A percentile compares a stretch with the other conserved stretches of the same genome.
Evolutionary conservation across 176 grass and related monocot species (phyloP).

Genomic region (Zizania latifolia): DNA sequence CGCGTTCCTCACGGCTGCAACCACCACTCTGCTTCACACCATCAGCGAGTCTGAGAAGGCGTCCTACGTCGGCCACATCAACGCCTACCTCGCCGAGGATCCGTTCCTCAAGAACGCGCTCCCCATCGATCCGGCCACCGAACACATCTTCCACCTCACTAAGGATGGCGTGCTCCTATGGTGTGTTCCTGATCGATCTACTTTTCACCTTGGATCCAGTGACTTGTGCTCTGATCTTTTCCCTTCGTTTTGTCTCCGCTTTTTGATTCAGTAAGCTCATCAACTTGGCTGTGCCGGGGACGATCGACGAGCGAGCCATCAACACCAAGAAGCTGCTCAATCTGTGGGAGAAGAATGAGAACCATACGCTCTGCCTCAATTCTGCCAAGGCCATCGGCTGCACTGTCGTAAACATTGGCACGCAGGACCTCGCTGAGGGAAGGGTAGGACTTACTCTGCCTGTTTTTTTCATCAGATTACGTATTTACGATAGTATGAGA

Average conservation of each 20-base stretch:
- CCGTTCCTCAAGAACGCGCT: slow-evolving; percentile 59
- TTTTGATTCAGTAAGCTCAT: slow-evolving; percentile 66
- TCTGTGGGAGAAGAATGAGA: slow-evolving; percentile 98
- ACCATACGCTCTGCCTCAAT: slow-evolving; percentile 91
- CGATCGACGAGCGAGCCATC: slow-evolving; percentile 87
- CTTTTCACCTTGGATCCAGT: not conserved
- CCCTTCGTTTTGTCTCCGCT: not conserved
- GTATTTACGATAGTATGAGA: not conserved
- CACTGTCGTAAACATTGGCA: slow-evolving; percentile 93
- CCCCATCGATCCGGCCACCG: slow-evolving; percentile 67
- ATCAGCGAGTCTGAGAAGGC: slow-evolving; percentile 96
- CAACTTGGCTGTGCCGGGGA: slow-evolving; percentile 87
- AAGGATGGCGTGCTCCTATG: slow-evolving; percentile 94
- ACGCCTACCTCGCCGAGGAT: slow-evolving; percentile 77
- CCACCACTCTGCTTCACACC: slow-evolving; percentile 88
- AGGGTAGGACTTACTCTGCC: slow-evolving; percentile 50
- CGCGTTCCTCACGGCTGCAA: slow-evolving; percentile 74
- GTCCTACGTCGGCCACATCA: slow-evolving; percentile 90
- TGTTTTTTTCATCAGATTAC: not conserved
- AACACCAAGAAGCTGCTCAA: slow-evolving; percentile 87
- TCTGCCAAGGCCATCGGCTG: slow-evolving; percentile 95
- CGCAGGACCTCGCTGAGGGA: slow-evolving; percentile 88
- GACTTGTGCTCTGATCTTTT: not conserved
- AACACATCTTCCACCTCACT: slow-evolving; percentile 79
- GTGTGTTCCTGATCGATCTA: slow-evolving; percentile 21